Evolutionary conservation across 2,329 filamentous ascomycete genomes (phyloP), one percentile per base, ranked within the genome.

Genomic region (Blumeria graminis): DNA sequence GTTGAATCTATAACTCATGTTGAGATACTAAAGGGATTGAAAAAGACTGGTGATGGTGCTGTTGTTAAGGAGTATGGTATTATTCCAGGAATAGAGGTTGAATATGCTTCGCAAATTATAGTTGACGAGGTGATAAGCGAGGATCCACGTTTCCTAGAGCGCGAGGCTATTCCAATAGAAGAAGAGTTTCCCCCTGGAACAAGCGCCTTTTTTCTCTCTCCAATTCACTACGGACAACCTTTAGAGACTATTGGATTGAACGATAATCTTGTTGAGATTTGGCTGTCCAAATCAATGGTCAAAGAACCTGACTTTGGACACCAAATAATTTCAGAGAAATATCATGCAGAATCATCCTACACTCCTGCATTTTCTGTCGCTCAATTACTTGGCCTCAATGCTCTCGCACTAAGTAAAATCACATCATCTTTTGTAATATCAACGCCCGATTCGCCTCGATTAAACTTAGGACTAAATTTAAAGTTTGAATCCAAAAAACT

Each of bases 401-500:
- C 89, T 7, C 74, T 98, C 54, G 84, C 92, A 1, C 73, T 98
- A 35, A 94, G 89, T 69, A 98, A 94, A 74, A 85, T 98, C 64
- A 96, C 92, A 0, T 94, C 92, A 1, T 89, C 90, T 0, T 96
- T 94, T 68, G 84, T 82, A 56, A 85, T 98, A 57, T 79, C 80
- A 16, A 80, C 90, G 3, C 86, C 86, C 57, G 87, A 85, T 32
- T 73, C 88, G 58, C 61, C 62, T 22, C 84, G 86, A 63, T 76
- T 94, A 60, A 98, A 98, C 64, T 72, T 98, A 28, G 92, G 92
- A 0, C 74, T 98, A 59, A 98, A 98, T 65, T 75, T 98, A 62
- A 98, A 98, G 68, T 98, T 98, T 58, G 92, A 98, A 67, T 86
- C 80, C 1, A 90, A 86, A 70, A 94, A 95, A 69, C 76, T 89